A percentile compares a stretch with the other conserved stretches of the same genome.
Evolutionary conservation across 768 basidiomycete species (phyloP).

Genomic region (Trametes coccinea): DNA sequence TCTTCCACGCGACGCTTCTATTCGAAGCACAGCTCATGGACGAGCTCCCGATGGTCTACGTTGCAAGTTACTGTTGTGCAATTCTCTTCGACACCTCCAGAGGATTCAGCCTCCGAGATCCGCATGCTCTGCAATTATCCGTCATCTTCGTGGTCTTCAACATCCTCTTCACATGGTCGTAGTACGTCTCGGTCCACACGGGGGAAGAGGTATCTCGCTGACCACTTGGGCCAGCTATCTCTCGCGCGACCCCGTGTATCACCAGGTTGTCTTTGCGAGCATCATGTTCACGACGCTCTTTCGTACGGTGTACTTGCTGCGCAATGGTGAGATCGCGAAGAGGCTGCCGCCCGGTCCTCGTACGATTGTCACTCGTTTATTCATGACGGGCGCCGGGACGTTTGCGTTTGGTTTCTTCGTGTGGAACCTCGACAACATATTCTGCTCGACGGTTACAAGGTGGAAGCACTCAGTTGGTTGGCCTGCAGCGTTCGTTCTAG

Average conservation of each 20-base stretch:
- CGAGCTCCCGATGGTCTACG: constrained; percentile 82
- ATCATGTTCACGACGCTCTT: constrained; percentile 51
- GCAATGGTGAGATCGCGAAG: constrained; percentile 40
- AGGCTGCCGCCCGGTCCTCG: constrained; percentile 47
- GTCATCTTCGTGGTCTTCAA: constrained; percentile 49
- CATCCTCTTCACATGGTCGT: constrained; percentile 66
- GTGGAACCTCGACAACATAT: constrained; percentile 83
- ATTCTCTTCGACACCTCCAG: constrained; percentile 58
- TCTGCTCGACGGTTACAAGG: constrained; percentile 56
- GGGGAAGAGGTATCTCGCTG: background rate
- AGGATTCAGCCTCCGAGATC: constrained; percentile 45
- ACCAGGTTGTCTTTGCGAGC: constrained; percentile 70
- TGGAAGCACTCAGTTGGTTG: constrained; percentile 61
- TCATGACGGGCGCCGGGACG: constrained; percentile 51
- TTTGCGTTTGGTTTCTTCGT: constrained; percentile 69
- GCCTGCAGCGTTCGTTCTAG: constrained; percentile 66
- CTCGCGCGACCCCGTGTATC: constrained; percentile 77
- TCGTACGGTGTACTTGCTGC: constrained; percentile 55
- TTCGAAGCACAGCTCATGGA: constrained; percentile 81
- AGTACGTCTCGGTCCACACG: constrained; percentile 51
- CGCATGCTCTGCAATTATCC: constrained; percentile 43
- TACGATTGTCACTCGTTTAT: constrained; percentile 42
- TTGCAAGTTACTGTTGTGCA: constrained; percentile 60
- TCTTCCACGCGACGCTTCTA: constrained; percentile 76
- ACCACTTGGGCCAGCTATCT: constrained; percentile 44